phyloP scores from a whole-genome alignment of 352 stramenopile genomes.

The Globisporangium lucens region DNA sequence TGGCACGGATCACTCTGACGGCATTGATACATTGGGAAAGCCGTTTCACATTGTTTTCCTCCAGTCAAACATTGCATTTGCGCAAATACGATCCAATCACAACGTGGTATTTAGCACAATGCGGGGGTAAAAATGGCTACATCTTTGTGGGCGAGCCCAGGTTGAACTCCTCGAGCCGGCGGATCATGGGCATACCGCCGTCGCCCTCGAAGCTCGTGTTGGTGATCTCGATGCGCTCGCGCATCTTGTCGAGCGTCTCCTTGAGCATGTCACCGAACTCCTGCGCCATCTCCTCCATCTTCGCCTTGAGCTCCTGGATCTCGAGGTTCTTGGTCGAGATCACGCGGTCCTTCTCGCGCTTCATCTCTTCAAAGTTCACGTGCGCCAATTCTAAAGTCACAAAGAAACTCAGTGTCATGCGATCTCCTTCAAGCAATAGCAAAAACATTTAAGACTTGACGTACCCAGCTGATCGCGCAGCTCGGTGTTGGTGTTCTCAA shows the following conservation, averaged over 20 bases:
- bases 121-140: slow-evolving; percentile 6
- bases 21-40: background rate
- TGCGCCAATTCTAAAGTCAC: slow-evolving; percentile 64
- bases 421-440: background rate
- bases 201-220: slow-evolving; percentile 89
- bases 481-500: slow-evolving; percentile 92
- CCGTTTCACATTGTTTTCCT: slow-evolving; percentile 1
- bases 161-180: slow-evolving; percentile 87
- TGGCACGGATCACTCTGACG: background rate
- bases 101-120: slow-evolving; percentile 4
- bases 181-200: slow-evolving; percentile 70
- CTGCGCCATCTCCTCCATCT: slow-evolving; percentile 94
- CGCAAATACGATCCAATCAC: slow-evolving; percentile 5
- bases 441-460: background rate
- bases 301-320: slow-evolving; percentile 88
- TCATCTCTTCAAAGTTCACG: slow-evolving; percentile 85
- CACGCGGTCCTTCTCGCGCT: slow-evolving; percentile 89
- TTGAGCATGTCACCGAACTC: slow-evolving; percentile 95
- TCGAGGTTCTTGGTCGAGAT: slow-evolving; percentile 89
- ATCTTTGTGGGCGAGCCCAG: slow-evolving; percentile 53
- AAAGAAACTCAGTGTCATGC: background rate
- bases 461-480: slow-evolving; percentile 89
- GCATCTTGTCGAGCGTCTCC: slow-evolving; percentile 93
- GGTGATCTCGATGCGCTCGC: slow-evolving; percentile 92
- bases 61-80: background rate